Conservation (phyloP, 2,329 filamentous ascomycete genomes). For the Pseudomassariella vexata region DNA sequence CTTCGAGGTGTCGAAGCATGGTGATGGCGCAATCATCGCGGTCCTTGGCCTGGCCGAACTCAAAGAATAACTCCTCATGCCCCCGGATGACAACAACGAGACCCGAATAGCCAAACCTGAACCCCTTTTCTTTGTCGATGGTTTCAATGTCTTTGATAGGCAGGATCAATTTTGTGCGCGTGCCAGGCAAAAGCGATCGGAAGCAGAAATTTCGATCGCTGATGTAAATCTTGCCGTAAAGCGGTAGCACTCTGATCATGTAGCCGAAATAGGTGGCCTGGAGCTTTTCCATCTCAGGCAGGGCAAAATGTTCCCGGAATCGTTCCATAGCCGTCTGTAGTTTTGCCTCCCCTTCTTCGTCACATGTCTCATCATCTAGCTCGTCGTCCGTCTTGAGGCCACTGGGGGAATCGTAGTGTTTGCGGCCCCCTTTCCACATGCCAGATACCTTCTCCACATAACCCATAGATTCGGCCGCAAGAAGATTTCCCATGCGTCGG, state of each 20-base stretch:
- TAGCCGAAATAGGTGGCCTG: slow-evolving; percentile 90
- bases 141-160: slow-evolving; percentile 90
- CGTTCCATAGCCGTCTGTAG: slow-evolving; percentile 65
- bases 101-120: slow-evolving; percentile 84
- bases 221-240: slow-evolving; percentile 96
- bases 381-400: slow-evolving; percentile 49
- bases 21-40: slow-evolving; percentile 88
- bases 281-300: slow-evolving; percentile 77
- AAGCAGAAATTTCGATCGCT: slow-evolving; percentile 87
- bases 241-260: slow-evolving; percentile 79
- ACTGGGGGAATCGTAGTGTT: slow-evolving; percentile 70
- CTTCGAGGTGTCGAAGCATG: slow-evolving; percentile 70
- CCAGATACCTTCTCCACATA: slow-evolving; percentile 96
- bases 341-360: slow-evolving; percentile 55
- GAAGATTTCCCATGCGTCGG: slow-evolving; percentile 72
- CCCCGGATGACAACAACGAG: slow-evolving; percentile 89
- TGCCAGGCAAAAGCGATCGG: slow-evolving; percentile 82
- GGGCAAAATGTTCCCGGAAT: slow-evolving; percentile 83
- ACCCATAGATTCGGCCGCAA: slow-evolving; percentile 89
- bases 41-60: slow-evolving; percentile 71
- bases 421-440: slow-evolving; percentile 90
- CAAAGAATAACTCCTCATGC: slow-evolving; percentile 94
- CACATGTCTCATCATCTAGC: slow-evolving; percentile 44
- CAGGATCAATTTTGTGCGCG: slow-evolving; percentile 85
- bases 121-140: slow-evolving; percentile 90